Base-by-base conservation (phyloP, 148 eudicot species). In the Bassia scoparia region DNA sequence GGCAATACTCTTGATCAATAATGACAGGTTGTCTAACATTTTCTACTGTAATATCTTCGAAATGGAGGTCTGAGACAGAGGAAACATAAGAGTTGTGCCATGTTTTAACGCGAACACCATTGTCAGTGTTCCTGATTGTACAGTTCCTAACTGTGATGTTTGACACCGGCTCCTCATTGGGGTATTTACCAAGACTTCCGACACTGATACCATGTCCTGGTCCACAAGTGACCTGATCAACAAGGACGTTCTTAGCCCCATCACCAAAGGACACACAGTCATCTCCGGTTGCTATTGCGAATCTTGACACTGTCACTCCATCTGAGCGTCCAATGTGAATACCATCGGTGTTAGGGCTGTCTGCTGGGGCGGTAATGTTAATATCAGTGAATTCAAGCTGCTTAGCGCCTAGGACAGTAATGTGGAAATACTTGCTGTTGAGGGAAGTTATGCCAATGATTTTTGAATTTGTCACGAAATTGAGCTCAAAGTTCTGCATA, bases 181-280 rank as follows among this genome's bases (percentile, higher is more conserved):
- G 38, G 76, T 75, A 80, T 70, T 61, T 75, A 11, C 93, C 89
- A 23, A 89, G 78, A 76, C 93, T 89, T 14, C 90, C 90, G 1
- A 89, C 35, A 16, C 88, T 85, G 59, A 89, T 80, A 31, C 93
- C 93, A 30, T 84, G 96, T 35, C 96, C 93, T 0, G 90, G 91
- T 0, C 96, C 93, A 67, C 96, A 90, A 0, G 75, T 77, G 18
- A 90, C 85, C 33, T 65, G 49, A 30, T 85, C 80, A 10, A 90
- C 69, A 3, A 30, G n/a, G 16, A 90, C n/a, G 8, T 83, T 77
- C 37, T 81, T 55, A 7, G 74, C 67, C 1, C 89, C 93, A 26
- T 88, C 91, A 0, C 93, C 96, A 5, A 88, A 73, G 0, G 96
- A 90, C 44, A 90, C 77, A 59, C 96, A 90, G 46, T 90, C 96